Percentiles rank a stretch among this genome's conserved stretches.
Evolutionary conservation across 2,329 filamentous ascomycete species (phyloP).

Genomic region (Neopestalotiopsis clavispora): DNA sequence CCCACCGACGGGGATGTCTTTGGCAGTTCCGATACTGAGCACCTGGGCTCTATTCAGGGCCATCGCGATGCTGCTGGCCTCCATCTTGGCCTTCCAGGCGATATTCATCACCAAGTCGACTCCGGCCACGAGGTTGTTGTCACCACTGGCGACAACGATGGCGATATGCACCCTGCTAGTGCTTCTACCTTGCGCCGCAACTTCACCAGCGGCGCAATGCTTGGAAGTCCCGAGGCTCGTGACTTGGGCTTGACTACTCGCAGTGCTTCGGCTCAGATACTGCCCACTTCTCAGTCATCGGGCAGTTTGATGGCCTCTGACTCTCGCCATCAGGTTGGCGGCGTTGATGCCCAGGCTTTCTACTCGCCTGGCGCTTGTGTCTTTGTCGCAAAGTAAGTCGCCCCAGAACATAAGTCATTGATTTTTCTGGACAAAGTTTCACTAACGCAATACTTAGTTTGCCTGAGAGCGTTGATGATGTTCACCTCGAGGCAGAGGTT

Average conservation of each 20-base stretch:
- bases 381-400: conserved; percentile 69
- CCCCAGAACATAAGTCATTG: neutral
- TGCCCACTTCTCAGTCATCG: conserved; percentile 19
- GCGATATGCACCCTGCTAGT: neutral
- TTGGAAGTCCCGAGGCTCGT: conserved; percentile 4
- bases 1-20: conserved; percentile 26
- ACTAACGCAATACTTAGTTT: conserved; percentile 47
- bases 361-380: conserved; percentile 63
- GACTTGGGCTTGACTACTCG: neutral
- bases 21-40: conserved; percentile 9
- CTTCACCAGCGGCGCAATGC: conserved; percentile 16
- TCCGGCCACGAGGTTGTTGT: neutral
- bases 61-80: neutral
- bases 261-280: neutral
- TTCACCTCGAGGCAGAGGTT: conserved; percentile 56
- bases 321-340: conserved; percentile 30
- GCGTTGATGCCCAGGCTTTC: conserved; percentile 54
- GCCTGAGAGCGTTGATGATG: conserved; percentile 53
- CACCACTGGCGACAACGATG: neutral
- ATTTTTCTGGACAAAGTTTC: neutral
- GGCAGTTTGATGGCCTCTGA: conserved; percentile 19
- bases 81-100: neutral
- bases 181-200: neutral
- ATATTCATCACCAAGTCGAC: neutral
- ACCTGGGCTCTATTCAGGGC: neutral